Conservation (phyloP, 1,284 basidiomycete genomes). For the Leccinum griseonigrum region DNA sequence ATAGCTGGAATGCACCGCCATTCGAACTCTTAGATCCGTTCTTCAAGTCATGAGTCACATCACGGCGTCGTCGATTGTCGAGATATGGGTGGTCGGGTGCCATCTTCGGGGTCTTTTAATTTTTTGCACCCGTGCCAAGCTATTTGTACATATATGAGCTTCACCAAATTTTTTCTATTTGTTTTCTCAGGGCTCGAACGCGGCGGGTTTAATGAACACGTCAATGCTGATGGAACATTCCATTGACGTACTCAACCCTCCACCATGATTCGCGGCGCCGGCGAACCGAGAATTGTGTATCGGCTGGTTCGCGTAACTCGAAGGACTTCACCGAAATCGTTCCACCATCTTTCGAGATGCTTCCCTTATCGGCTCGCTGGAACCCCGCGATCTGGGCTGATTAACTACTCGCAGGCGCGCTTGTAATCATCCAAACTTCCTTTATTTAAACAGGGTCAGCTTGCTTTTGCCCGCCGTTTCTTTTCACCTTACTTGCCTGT, state of each 20-base stretch:
- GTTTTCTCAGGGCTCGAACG: conserved; percentile 23
- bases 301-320: conserved; percentile 30
- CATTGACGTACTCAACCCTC: conserved; percentile 32
- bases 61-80: conserved; percentile 5
- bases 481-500: conserved; percentile 34
- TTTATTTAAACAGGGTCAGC: conserved; percentile 42
- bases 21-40: conserved; percentile 17
- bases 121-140: conserved; percentile 13
- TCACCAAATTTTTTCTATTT: conserved; percentile 22
- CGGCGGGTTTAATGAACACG: conserved; percentile 31
- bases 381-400: conserved; percentile 42
- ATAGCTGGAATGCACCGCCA: conserved; percentile 37
- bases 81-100: conserved; percentile 12
- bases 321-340: conserved; percentile 23
- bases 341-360: conserved; percentile 24
- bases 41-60: background rate
- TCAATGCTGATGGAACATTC: conserved; percentile 35
- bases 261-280: conserved; percentile 26
- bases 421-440: conserved; percentile 37
- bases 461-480: conserved; percentile 35
- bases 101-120: conserved; percentile 14
- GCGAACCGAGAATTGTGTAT: conserved; percentile 22
- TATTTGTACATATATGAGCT: conserved; percentile 38
- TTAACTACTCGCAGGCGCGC: conserved; percentile 37
- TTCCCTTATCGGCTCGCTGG: conserved; percentile 35